phyloP scores from a whole-genome alignment of 371 early-diverging fungal species.

The Haplosporangium sp. region DNA sequence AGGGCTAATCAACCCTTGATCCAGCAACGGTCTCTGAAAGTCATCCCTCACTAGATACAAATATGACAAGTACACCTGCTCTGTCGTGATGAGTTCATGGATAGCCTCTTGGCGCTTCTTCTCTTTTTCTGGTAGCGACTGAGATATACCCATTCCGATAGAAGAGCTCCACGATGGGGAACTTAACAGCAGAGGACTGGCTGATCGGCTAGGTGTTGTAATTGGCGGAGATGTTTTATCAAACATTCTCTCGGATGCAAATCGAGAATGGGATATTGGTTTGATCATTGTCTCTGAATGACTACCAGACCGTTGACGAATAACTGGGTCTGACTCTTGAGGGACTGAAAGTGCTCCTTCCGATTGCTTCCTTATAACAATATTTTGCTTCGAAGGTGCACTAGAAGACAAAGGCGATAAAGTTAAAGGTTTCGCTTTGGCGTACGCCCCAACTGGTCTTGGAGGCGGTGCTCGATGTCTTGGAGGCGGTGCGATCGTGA shows the following conservation, averaged over 20 bases:
- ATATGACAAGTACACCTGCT: constrained; percentile 84
- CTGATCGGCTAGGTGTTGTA: constrained; percentile 8
- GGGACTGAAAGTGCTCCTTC: constrained; percentile 30
- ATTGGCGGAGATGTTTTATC: not conserved
- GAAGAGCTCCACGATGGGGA: constrained; percentile 42
- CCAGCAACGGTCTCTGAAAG: constrained; percentile 62
- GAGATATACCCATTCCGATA: constrained; percentile 7
- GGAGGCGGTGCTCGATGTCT: constrained; percentile 27
- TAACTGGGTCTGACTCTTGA: not conserved
- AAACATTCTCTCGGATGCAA: constrained; percentile 9
- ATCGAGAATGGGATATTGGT: constrained; percentile 9
- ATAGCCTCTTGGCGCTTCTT: constrained; percentile 90
- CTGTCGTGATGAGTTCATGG: constrained; percentile 88
- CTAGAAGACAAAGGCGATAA: constrained; percentile 12
- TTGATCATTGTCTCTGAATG: constrained; percentile 19
- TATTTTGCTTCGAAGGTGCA: constrained; percentile 23
- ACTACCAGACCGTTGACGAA: constrained; percentile 44
- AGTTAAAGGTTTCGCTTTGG: not conserved
- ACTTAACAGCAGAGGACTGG: constrained; percentile 23
- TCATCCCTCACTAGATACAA: constrained; percentile 86
- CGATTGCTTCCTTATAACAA: constrained; percentile 27
- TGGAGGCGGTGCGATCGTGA: constrained; percentile 21
- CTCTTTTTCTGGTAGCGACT: constrained; percentile 65
- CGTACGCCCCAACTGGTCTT: constrained; percentile 15
- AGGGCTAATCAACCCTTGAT: constrained; percentile 27